Evolutionary conservation across 352 stramenopile species (phyloP), one percentile per base, ranked within the genome.

Genomic region (Poterioochromonas sp.): DNA sequence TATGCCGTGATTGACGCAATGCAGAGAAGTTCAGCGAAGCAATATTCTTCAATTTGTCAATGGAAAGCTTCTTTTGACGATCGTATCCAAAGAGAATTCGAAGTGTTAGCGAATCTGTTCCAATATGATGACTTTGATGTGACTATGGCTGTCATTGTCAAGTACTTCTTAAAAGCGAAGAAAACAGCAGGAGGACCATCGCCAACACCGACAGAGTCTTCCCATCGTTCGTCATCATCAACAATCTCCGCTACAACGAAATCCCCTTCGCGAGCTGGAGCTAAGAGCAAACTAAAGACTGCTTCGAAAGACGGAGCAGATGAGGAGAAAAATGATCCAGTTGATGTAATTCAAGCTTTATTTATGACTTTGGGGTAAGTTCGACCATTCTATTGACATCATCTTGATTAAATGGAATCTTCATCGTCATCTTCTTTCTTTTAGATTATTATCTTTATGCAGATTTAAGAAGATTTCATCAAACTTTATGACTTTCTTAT

Each of bases 11-110:
- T 71, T 29, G 62, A 71, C 3, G 39, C 62, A 29, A 71, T 71
- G 62, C 62, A 71, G 40, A 18, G 62, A 43, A 34, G 11, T 29
- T 71, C 62, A n/a, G 32, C 15, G 8, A 71, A 71, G 34, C 62
- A 71, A 29, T 71, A 41, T 32, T 71, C 29, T 18, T 18, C 62
- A 5, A n/a, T 71, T 26, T 71, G 62, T 29, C 15, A 8, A 44
- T 71, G 62, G 29, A 37, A 71, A 71, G 15, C 15, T 18, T 43
- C 62, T 32, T 71, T 35, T 43, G 62, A 71, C 26, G n/a, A 8
- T 32, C 15, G 62, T 15, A 29, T 29, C 15, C 2, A 3, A 32
- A 8, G 62, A n/a, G 62, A 71, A 44, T 8, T 29, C 1, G 62
- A 37, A 35, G 29, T 71, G 8, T 44, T 71, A 2, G 32, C 8